Percentiles rank a stretch among this genome's conserved stretches.
phyloP scores from a whole-genome alignment of 345 rosid species.

The Populus alba region DNA sequence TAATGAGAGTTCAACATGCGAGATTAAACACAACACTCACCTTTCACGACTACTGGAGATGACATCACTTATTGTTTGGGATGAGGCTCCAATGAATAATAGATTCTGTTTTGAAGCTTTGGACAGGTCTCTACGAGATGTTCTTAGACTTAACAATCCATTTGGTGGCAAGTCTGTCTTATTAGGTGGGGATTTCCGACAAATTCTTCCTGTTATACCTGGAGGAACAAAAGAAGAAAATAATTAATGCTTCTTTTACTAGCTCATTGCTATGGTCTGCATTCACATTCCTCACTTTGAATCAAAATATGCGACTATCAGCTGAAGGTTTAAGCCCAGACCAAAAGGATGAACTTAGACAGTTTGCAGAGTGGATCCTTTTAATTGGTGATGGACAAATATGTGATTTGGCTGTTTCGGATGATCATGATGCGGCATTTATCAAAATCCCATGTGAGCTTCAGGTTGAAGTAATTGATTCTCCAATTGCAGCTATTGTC shows the following conservation, averaged over 20 bases:
- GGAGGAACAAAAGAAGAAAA: neutral
- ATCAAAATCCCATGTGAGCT: neutral
- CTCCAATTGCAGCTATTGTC: neutral
- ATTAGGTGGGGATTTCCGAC: neutral
- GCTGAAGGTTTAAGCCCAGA: no score
- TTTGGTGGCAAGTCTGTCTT: neutral
- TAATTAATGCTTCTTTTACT: neutral
- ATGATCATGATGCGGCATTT: neutral
- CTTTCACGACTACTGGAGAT: neutral
- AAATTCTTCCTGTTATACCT: neutral
- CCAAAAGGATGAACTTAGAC: rapidly evolving
- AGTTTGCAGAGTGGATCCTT: neutral
- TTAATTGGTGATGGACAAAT: neutral
- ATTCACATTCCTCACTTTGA: neutral
- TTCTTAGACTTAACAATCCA: neutral
- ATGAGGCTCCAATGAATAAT: no score
- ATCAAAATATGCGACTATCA: neutral
- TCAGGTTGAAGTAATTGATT: rapidly evolving
- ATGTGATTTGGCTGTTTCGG: neutral
- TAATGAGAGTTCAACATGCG: neutral
- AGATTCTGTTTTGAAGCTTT: no score
- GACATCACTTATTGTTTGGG: neutral
- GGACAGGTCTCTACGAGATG: neutral
- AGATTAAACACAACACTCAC: neutral
- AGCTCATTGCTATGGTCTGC: neutral